Base-by-base conservation (phyloP, 129 eudicot species). In the Helianthus tuberosus region DNA sequence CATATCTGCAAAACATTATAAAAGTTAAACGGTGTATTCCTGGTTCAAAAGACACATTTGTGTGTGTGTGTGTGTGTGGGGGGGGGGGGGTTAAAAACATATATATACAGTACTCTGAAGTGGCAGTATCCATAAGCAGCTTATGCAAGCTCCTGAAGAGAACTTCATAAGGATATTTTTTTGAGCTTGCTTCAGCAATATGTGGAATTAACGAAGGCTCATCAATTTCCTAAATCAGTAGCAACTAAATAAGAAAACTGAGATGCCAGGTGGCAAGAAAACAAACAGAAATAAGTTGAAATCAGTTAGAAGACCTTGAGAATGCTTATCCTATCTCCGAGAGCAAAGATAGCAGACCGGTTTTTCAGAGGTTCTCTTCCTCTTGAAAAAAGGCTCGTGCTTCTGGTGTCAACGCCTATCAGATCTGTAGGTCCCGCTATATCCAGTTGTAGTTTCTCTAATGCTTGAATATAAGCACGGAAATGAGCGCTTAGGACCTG, bases 101-200 rank as follows among this genome's bases (percentile, higher is more conserved):
- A 52, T 25, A 69, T 59, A 48, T 68, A 60, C 43, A 78, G 66
- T 94, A 94, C 98, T 94, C 98, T 64, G 98, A 94, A 85, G 97
- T 82, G 63, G 98, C 98, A 57, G 98, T 88, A 75, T 94, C 98
- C 98, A 94, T 90, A 16, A 94, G 97, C 85, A 94, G 86, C 88
- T 94, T 94, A 86, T 94, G 98, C 86, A 94, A 85, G 84, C 98
- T 94, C 87, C 98, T 85, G 80, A 94, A 94, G 73, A 94, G 98
- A 74, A 94, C 97, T 91, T 94, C 98, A 87, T 94, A 94, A 55
- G 98, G 98, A 84, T 90, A 94, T 83, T 94, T 94, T 76, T 80
- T 85, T 66, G 97, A 85, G 81, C 91, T 94, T 66, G 98, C 98
- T 88, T 94, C 98, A 69, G 98, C 98, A 61, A 94, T 94, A 85